Evolutionary conservation across 495 filamentous ascomycete genomes (phyloP), one percentile per base, ranked within the genome.

Genomic region (Evansstolkia leycettana): DNA sequence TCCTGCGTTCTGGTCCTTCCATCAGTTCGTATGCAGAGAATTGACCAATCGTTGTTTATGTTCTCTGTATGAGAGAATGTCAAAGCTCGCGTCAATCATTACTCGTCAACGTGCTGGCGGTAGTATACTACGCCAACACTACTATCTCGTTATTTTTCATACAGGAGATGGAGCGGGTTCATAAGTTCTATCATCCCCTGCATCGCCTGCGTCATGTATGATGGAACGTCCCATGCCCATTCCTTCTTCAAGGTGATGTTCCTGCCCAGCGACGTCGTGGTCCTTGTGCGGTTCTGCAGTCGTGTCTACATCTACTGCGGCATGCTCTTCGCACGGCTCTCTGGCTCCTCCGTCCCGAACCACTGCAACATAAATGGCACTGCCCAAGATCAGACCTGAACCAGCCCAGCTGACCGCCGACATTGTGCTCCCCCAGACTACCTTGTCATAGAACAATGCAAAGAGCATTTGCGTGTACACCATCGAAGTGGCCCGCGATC

Each of bases 381-480:
- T 79, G 5, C 76, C 79, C 17, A 94, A 52, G 40, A 96, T 94
- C 41, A 94, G 48, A 18, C 64, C 76, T 25, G 81, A 85, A 6
- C 89, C 89, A 1, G 70, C 52, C 38, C 87, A 68, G 36, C 80
- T 85, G 43, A 76, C 55, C 20, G 64, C 47, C 12, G 73, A 73
- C 32, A 90, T 78, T 10, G 66, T 73, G 16, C 69, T 73, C 1
- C 81, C 80, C 66, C 80, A 95, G 9, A 95, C 60, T 32, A 80
- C 59, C 38, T 76, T 74, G 51, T 96, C 89, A 48, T 85, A 87
- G 10, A 71, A 72, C 11, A 93, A 62, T 8, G 89, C 88, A 52
- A 94, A 94, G 24, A 96, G 52, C 82, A 96, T 89, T 53, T 92
- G 82, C 29, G 77, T 84, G 50, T 94, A 96, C 3, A 84, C 64